Percentiles rank a stretch among this genome's conserved stretches.
Evolutionary conservation across 495 filamentous ascomycete genomes (phyloP).

Genomic region (Penicillium alfredii): DNA sequence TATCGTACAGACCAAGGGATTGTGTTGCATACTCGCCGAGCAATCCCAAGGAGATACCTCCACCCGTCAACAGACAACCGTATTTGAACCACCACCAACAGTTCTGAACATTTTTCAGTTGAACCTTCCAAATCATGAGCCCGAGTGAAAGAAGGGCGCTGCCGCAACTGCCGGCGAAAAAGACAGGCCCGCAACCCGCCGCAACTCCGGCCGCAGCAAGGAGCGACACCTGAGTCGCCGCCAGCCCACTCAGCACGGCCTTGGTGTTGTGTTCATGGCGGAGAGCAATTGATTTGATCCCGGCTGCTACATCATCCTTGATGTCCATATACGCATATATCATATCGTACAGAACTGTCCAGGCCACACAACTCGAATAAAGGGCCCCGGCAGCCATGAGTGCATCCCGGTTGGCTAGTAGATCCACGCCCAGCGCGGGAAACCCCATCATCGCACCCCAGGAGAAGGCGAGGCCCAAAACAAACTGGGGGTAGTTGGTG

Average conservation of each 20-base stretch:
- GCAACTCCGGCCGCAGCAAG: conserved; percentile 70
- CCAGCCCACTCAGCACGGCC: conserved; percentile 69
- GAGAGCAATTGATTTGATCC: conserved; percentile 92
- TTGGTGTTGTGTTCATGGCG: conserved; percentile 87
- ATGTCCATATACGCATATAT: conserved; percentile 99
- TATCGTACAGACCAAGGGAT: conserved; percentile 27
- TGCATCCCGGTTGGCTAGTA: conserved; percentile 60
- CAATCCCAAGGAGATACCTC: conserved; percentile 57
- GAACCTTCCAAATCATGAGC: conserved; percentile 84
- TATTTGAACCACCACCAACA: conserved; percentile 98
- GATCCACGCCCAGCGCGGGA: conserved; percentile 80
- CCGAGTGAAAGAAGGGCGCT: conserved; percentile 70
- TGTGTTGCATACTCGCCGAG: conserved; percentile 54
- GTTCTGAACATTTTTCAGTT: conserved; percentile 72
- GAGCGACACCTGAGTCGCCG: conserved; percentile 68
- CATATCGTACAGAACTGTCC: conserved; percentile 97
- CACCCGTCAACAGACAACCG: conserved; percentile 63
- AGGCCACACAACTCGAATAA: conserved; percentile 82
- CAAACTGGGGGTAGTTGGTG: conserved; percentile 90
- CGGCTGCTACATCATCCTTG: conserved; percentile 83
- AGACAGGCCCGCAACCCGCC: conserved; percentile 73
- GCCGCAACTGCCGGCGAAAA: conserved; percentile 79
- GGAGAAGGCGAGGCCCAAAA: conserved; percentile 88
- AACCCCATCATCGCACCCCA: conserved; percentile 98
- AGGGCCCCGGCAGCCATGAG: conserved; percentile 63